phyloP scores from a whole-genome alignment of 768 basidiomycete genomes.

The Rhizopogon salebrosus region DNA sequence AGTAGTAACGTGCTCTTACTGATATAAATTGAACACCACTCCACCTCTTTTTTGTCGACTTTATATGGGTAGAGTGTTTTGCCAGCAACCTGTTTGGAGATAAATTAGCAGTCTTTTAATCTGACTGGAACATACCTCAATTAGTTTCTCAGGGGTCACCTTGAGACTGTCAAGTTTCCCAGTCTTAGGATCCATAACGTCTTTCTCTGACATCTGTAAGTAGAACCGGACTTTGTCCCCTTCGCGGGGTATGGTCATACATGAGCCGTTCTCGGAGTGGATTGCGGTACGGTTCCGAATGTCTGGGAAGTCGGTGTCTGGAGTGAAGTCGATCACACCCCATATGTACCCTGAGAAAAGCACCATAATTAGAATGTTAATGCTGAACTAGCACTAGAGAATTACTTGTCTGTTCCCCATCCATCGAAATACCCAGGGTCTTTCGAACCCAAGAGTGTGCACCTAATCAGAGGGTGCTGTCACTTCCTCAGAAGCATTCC shows the following conservation, averaged over 20 bases:
- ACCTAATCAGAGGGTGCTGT: constrained; percentile 16
- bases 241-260: constrained; percentile 74
- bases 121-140: constrained; percentile 36
- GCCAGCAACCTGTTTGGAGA: constrained; percentile 40
- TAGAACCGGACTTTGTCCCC: constrained; percentile 65
- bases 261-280: constrained; percentile 65
- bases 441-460: constrained; percentile 47
- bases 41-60: constrained; percentile 41
- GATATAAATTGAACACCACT: constrained; percentile 74
- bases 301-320: constrained; percentile 73
- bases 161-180: constrained; percentile 51
- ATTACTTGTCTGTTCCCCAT: constrained; percentile 42
- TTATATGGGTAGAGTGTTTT: constrained; percentile 54
- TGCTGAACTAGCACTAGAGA: background rate
- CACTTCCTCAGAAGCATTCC: background rate
- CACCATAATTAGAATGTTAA: background rate
- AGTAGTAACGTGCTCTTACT: constrained; percentile 33
- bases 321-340: constrained; percentile 74
- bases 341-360: constrained; percentile 58
- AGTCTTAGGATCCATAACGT: constrained; percentile 36
- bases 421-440: constrained; percentile 37
- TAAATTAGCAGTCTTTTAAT: background rate
- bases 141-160: constrained; percentile 44
- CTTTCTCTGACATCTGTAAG: constrained; percentile 54
- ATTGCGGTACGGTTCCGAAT: constrained; percentile 59